Conservation (phyloP, 352 stramenopile genomes). For the Phytophthora palmivora region DNA sequence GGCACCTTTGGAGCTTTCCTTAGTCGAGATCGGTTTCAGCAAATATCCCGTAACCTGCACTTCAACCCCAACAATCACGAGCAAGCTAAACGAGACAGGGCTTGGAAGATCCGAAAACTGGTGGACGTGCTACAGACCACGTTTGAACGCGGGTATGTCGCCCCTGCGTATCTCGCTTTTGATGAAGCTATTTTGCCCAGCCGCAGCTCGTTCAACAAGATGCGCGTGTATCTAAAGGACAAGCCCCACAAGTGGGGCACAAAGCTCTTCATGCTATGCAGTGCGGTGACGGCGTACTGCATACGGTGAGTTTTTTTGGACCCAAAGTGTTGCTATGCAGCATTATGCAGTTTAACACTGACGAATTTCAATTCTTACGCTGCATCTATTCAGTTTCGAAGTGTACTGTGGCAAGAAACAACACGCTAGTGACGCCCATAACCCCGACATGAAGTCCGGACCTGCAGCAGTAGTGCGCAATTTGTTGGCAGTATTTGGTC, state of each 20-base stretch:
- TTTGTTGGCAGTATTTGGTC: not conserved
- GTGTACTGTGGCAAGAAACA: conserved; percentile 9
- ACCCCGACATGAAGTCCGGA: not conserved
- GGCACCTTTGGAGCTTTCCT: no score
- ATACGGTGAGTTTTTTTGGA: conserved; percentile 25
- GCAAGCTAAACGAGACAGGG: not conserved
- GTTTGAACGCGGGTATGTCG: not conserved
- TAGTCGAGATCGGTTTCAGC: no score
- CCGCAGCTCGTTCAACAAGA: not conserved
- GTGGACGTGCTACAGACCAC: not conserved
- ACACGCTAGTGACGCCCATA: no score
- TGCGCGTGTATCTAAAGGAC: conserved; percentile 1
- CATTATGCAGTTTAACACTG: conserved; percentile 10
- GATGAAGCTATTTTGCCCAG: not conserved
- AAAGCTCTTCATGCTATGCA: not conserved
- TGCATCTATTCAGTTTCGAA: conserved; percentile 21
- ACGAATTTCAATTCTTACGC: conserved; percentile 1
- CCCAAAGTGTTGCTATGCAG: conserved; percentile 3
- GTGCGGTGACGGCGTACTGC: not conserved
- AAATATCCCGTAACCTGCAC: not conserved
- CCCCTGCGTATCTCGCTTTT: not conserved
- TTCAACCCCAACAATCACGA: not conserved
- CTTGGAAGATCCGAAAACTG: not conserved
- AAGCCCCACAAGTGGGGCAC: no score
- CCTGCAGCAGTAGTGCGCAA: conserved; percentile 1